phyloP scores from a whole-genome alignment of 306 rosid genomes.

The Urtica urens region DNA sequence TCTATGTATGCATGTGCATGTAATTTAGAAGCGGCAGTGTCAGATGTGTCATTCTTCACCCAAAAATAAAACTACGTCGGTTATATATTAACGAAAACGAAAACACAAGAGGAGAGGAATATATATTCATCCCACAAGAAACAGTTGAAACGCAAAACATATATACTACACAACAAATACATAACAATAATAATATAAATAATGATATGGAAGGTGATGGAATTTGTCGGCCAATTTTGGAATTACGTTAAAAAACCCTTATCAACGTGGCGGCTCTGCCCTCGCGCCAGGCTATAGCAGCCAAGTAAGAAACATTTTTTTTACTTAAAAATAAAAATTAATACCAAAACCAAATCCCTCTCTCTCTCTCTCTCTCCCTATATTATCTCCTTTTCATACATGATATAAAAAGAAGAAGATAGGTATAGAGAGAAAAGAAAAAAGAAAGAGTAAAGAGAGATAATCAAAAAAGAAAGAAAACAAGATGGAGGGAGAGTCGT shows the following conservation, averaged over 20 bases:
- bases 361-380: neutral
- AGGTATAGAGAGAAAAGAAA: neutral
- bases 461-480: slow-evolving; percentile 33
- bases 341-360: too few species aligned
- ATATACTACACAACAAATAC: neutral
- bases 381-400: neutral
- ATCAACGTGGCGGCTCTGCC: slow-evolving; percentile 82
- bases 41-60: slow-evolving; percentile 6
- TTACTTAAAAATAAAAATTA: too few species aligned
- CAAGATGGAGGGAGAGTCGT: slow-evolving; percentile 6
- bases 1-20: neutral
- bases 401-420: neutral
- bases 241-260: slow-evolving; percentile 54
- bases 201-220: slow-evolving; percentile 34
- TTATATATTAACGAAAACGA: slow-evolving; percentile 5
- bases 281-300: slow-evolving; percentile 55
- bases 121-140: neutral
- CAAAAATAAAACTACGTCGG: slow-evolving; percentile 23
- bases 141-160: neutral
- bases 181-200: neutral
- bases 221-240: slow-evolving; percentile 83
- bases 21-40: neutral
- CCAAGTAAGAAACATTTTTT: slow-evolving; percentile 78
- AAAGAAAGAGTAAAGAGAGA: neutral
- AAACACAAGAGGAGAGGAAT: slow-evolving; percentile 1